These are phyloP conservation scores for Penicillium sp. DNA, from an alignment of 2,329 filamentous ascomycete species.

Conservation along the genomic window DNA sequence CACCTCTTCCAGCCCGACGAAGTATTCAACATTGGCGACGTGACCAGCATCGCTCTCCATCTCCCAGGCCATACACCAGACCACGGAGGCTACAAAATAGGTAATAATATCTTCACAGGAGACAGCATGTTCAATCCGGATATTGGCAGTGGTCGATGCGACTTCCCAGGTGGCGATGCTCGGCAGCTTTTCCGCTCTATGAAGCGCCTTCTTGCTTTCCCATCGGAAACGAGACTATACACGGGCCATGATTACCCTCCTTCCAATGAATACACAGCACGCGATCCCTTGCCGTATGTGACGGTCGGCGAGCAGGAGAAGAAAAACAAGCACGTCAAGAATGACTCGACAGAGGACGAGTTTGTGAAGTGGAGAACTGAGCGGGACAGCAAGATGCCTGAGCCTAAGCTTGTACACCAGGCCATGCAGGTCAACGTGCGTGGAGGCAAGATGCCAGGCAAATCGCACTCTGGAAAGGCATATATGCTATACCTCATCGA, in stretches of 20 bases:
- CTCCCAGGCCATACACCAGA: slow-evolving; percentile 62
- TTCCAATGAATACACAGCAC: slow-evolving; percentile 16
- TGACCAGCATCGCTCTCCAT: slow-evolving; percentile 51
- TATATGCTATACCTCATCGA: slow-evolving; percentile 14
- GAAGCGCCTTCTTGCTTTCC: slow-evolving; percentile 43
- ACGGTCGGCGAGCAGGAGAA: slow-evolving; percentile 37
- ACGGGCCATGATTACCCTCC: slow-evolving; percentile 53
- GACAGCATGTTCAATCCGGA: slow-evolving; percentile 54
- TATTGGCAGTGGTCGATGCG: slow-evolving; percentile 51
- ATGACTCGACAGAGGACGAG: slow-evolving; percentile 25
- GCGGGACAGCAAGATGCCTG: slow-evolving; percentile 30
- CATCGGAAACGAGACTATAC: slow-evolving; percentile 48
- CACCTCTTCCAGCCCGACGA: slow-evolving; percentile 55
- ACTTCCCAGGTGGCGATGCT: slow-evolving; percentile 53
- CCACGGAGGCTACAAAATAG: slow-evolving; percentile 59
- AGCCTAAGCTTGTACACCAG: slow-evolving; percentile 37
- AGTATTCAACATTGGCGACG: slow-evolving; percentile 49
- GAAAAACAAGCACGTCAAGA: slow-evolving; percentile 36
- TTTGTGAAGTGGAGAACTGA: slow-evolving; percentile 35
- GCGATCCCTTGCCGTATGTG: slow-evolving; percentile 25
- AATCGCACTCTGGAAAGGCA: slow-evolving; percentile 11
- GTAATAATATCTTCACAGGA: slow-evolving; percentile 48
- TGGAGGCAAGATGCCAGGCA: slow-evolving; percentile 35
- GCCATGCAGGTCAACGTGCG: slow-evolving; percentile 43
- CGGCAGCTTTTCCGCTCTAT: slow-evolving; percentile 45